Evolutionary conservation across 495 filamentous ascomycete species (phyloP).

Genomic region (Astrocystis sublimbata): DNA sequence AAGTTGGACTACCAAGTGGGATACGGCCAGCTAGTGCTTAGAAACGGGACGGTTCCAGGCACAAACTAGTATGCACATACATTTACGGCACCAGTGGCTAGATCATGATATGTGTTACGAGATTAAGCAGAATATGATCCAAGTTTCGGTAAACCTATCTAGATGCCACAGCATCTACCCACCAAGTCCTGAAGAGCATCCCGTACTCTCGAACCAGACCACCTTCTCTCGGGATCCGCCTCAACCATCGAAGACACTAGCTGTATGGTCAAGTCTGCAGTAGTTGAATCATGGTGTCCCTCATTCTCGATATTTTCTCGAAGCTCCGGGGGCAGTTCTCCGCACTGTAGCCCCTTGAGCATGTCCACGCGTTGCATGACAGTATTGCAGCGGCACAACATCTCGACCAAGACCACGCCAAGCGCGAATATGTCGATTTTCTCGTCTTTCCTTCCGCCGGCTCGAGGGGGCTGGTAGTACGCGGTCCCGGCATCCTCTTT

Average conservation of each 20-base stretch:
- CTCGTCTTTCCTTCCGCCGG: constrained; percentile 45
- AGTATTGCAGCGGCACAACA: constrained; percentile 51
- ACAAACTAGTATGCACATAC: too few relatives aligned
- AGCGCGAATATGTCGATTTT: constrained; percentile 57
- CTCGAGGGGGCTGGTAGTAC: constrained; percentile 30
- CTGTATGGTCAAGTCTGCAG: constrained; percentile 41
- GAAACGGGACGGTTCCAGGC: too few relatives aligned
- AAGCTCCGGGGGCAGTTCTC: constrained; percentile 19
- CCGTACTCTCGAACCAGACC: constrained; percentile 31
- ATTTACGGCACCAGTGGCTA: too few relatives aligned
- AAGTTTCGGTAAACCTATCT: too few relatives aligned
- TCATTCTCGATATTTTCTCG: constrained; percentile 24
- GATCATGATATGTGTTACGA: too few relatives aligned
- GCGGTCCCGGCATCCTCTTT: constrained; percentile 24
- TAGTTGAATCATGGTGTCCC: constrained; percentile 31
- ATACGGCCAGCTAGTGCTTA: too few relatives aligned
- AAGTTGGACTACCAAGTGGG: too few relatives aligned
- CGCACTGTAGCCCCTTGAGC: constrained; percentile 45
- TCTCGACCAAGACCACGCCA: constrained; percentile 56
- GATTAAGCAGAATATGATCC: too few relatives aligned
- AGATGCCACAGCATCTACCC: constrained; percentile 10
- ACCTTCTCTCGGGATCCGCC: constrained; percentile 42
- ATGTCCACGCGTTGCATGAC: constrained; percentile 57
- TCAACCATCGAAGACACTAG: constrained; percentile 53
- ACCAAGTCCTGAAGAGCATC: constrained; percentile 23